phyloP scores from a whole-genome alignment of 768 basidiomycete species.

The Ramaria sp. region DNA sequence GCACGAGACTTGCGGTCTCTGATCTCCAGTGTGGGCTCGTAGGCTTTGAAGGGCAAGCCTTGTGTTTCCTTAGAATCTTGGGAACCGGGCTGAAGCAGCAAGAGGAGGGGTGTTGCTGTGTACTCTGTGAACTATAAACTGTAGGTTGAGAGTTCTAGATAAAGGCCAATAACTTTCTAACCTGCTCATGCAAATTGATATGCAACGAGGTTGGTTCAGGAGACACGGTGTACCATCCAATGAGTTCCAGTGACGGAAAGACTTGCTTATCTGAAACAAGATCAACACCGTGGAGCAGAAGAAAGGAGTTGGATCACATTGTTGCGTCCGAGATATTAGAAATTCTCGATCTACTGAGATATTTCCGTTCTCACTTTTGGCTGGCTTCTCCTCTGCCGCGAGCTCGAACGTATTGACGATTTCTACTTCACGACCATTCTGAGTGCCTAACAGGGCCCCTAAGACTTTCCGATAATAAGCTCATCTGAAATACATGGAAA shows the following conservation, averaged over 20 bases:
- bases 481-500: not conserved
- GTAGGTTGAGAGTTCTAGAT: not conserved
- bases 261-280: slow-evolving; percentile 80
- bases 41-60: slow-evolving; percentile 85
- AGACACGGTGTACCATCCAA: slow-evolving; percentile 95
- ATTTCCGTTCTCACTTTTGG: slow-evolving; percentile 35
- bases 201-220: slow-evolving; percentile 63
- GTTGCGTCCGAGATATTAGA: slow-evolving; percentile 71
- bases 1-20: slow-evolving; percentile 65
- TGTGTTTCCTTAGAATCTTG: slow-evolving; percentile 44
- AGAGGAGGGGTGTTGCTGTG: slow-evolving; percentile 82
- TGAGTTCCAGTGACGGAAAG: slow-evolving; percentile 93
- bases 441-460: slow-evolving; percentile 89
- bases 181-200: slow-evolving; percentile 81
- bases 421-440: slow-evolving; percentile 90
- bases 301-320: slow-evolving; percentile 45
- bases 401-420: slow-evolving; percentile 97
- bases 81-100: slow-evolving; percentile 41
- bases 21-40: slow-evolving; percentile 83
- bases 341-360: slow-evolving; percentile 65
- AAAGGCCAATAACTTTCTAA: slow-evolving; percentile 14
- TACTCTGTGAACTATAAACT: slow-evolving; percentile 61
- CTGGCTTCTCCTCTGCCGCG: slow-evolving; percentile 31
- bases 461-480: slow-evolving; percentile 43
- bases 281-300: not conserved